Evolutionary conservation across 805 yeast species (phyloP).

Genomic region (Monosporozyma solicola): DNA sequence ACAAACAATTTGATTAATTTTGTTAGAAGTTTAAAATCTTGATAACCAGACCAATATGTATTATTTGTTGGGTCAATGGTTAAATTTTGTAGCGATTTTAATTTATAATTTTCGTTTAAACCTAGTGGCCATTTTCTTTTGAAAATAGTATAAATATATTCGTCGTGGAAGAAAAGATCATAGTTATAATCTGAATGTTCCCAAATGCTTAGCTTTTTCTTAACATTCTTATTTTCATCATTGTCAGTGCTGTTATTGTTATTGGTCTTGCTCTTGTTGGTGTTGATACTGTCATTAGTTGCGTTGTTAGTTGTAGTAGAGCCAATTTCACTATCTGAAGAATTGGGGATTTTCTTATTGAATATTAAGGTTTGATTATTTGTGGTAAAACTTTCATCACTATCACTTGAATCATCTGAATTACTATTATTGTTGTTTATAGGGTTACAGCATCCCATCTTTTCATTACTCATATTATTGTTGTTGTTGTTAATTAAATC

Average conservation of each 20-base stretch:
- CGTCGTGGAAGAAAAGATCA: constrained; percentile 12
- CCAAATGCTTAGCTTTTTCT: constrained; percentile 14
- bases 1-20: constrained; percentile 15
- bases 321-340: neutral
- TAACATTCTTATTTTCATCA: neutral
- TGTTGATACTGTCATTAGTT: neutral
- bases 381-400: neutral
- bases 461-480: neutral
- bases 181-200: constrained; percentile 21
- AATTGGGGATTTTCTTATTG: neutral
- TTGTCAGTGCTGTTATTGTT: neutral
- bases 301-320: neutral
- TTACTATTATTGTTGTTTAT: neutral
- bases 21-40: constrained; percentile 14
- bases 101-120: constrained; percentile 15
- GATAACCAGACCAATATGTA: constrained; percentile 21
- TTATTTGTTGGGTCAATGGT: constrained; percentile 2
- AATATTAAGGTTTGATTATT: neutral
- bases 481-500: constrained; percentile 1
- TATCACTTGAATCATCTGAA: neutral
- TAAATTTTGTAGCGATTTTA: constrained; percentile 12
- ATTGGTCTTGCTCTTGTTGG: neutral
- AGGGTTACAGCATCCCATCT: no score
- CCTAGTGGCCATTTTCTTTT: constrained; percentile 26
- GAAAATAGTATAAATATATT: constrained; percentile 11